Evolutionary conservation across 768 basidiomycete species (phyloP).

Genomic region (Suillus decipiens): DNA sequence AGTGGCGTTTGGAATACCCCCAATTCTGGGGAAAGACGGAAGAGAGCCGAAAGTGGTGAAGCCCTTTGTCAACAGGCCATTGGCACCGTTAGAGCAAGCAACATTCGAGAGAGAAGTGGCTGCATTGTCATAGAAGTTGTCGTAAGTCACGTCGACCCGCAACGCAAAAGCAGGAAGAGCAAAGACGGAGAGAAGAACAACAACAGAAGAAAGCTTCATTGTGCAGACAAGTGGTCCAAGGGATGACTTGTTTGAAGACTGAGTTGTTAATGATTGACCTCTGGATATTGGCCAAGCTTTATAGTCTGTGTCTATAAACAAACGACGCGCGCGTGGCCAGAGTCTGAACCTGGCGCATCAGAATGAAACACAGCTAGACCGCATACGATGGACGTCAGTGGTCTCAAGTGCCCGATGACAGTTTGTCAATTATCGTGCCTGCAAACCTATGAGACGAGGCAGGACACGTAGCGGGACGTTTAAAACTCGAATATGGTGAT

Average conservation of each 20-base stretch:
- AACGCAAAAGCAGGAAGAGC: slow-evolving; percentile 19
- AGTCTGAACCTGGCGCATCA: background rate
- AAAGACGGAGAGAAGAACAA: slow-evolving; percentile 17
- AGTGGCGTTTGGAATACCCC: slow-evolving; percentile 22
- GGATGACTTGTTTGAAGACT: background rate
- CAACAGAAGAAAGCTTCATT: slow-evolving; percentile 30
- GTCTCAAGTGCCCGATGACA: background rate
- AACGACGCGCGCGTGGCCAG: background rate
- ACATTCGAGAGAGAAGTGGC: slow-evolving; percentile 27
- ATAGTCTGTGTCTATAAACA: background rate
- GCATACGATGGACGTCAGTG: background rate
- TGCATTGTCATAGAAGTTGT: slow-evolving; percentile 35
- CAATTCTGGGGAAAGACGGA: slow-evolving; percentile 35
- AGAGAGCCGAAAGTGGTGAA: slow-evolving; percentile 35
- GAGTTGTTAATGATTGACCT: background rate
- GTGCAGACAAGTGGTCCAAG: slow-evolving; percentile 34
- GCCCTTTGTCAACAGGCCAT: slow-evolving; percentile 34
- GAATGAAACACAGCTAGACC: too few relatives aligned
- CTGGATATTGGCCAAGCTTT: background rate
- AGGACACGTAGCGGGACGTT: background rate
- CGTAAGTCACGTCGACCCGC: slow-evolving; percentile 31
- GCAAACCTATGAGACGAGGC: background rate
- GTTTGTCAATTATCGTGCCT: background rate
- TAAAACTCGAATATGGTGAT: background rate
- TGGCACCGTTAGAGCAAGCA: slow-evolving; percentile 37